Base-by-base conservation (phyloP, 345 rosid genomes). In the Camelina sativa region DNA sequence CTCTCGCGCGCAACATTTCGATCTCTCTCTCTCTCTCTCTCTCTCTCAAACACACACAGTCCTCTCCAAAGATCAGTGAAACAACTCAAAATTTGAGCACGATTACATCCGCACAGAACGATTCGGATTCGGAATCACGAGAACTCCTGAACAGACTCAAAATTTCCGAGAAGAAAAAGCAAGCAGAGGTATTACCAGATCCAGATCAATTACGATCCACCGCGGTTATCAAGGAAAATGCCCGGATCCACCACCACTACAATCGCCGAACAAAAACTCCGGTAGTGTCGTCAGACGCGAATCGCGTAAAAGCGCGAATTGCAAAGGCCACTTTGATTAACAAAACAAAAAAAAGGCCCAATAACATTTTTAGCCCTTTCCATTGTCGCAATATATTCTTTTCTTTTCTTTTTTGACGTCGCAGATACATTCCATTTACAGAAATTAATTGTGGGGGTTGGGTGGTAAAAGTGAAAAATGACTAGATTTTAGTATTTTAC, bases 1-100 rank as follows among this genome's bases (percentile, higher is more conserved):
- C 98, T 76, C 81, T 88, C 50, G 93, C 81, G 17, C 97, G 93
- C 76, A 95, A 86, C 99, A 92, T 95, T 76, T 87, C 69, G 63
- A 72, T 41, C 58, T 41, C 50, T 51, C 15, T 55, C 51, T n/a
- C 38, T 5, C 57, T 41, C 48, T 48, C 13, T 54, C 50, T 55
- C 51, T 15, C 38, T 50, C 13, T 54, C 50, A 20, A 20, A 7
- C 38, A 7, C 38, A 0, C 19, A 22, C 46, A 43, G 23, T 35
- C 11, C 3, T 2, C 38, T 47, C 25, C 43, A 16, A 16, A 34
- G 48, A 76, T 76, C 80, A 76, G 55, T 35, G 22, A 76, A 44
- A 59, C 54, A 17, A 51, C 15, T 61, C 56, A 34, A 22, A 60
- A 41, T 50, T 56, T 20, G 47, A 77, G 72, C 19, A n/a, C 61